Conservation (phyloP, 257 asterid genomes). For the Primulina tabacum region DNA sequence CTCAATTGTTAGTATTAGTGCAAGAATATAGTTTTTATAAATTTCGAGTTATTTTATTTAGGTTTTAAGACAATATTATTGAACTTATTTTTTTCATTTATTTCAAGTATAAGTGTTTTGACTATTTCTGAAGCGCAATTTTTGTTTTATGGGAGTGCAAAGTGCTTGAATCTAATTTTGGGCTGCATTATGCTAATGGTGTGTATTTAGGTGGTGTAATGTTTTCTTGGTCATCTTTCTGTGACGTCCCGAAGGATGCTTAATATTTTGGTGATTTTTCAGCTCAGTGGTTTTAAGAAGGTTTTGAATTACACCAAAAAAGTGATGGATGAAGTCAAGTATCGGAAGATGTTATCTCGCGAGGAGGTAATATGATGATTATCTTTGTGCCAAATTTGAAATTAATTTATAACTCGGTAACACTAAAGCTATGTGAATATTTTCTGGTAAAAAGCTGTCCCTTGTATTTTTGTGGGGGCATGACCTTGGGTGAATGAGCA, state of each 20-base stretch:
- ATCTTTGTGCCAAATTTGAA: constrained; percentile 8
- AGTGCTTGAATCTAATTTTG: not conserved
- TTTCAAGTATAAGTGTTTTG: too few species aligned
- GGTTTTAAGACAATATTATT: not conserved
- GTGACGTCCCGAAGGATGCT: constrained; percentile 19
- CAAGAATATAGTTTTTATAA: not conserved
- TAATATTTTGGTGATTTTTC: constrained; percentile 40
- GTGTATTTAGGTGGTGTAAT: not conserved
- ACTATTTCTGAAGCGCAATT: not conserved
- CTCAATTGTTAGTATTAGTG: not conserved
- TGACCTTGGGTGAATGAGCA: not conserved
- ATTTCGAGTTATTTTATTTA: too few species aligned
- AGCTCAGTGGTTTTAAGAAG: constrained; percentile 99
- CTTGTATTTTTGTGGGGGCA: not conserved
- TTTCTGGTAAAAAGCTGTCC: not conserved
- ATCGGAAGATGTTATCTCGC: constrained; percentile 79
- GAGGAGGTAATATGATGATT: constrained; percentile 71
- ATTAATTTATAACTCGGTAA: constrained; percentile 6
- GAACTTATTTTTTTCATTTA: not conserved
- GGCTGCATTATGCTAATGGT: not conserved
- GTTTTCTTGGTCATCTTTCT: constrained; percentile 1
- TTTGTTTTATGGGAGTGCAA: not conserved
- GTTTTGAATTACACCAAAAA: constrained; percentile 89
- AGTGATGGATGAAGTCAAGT: constrained; percentile 82
- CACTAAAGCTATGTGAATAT: not conserved